Conservation (phyloP, 75 land plant genomes). For the Selaginella moellendorffii region DNA sequence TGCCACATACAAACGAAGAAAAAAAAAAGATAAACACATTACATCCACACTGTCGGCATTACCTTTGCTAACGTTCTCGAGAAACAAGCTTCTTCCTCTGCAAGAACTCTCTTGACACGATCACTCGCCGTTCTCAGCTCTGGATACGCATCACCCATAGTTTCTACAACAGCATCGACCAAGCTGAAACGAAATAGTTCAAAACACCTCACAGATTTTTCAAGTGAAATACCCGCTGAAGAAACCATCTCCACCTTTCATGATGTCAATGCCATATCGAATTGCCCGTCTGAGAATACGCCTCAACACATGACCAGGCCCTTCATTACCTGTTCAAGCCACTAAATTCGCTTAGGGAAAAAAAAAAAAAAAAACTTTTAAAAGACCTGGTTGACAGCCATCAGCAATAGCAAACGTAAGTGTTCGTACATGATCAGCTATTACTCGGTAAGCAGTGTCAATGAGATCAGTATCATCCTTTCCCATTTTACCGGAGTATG, state of each 20-base stretch:
- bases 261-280: constrained; percentile 82
- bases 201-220: background rate
- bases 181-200: constrained; percentile 30
- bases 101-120: constrained; percentile 49
- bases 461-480: constrained; percentile 67
- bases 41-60: background rate
- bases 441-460: constrained; percentile 93
- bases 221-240: constrained; percentile 43
- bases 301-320: constrained; percentile 81
- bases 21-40: no score
- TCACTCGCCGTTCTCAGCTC: constrained; percentile 58
- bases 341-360: background rate
- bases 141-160: constrained; percentile 80
- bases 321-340: constrained; percentile 61
- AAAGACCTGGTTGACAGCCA: constrained; percentile 73
- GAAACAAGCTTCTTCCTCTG: constrained; percentile 87
- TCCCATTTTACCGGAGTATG: constrained; percentile 68
- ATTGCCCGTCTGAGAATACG: constrained; percentile 87
- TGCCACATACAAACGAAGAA: no score
- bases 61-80: constrained; percentile 78
- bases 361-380: background rate
- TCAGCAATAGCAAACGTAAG: constrained; percentile 96
- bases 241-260: constrained; percentile 84
- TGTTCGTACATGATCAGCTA: constrained; percentile 91
- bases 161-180: constrained; percentile 46